Evolutionary conservation across 73 alveolate genomes (phyloP).

Genomic region (Tetrahymena elliotti): DNA sequence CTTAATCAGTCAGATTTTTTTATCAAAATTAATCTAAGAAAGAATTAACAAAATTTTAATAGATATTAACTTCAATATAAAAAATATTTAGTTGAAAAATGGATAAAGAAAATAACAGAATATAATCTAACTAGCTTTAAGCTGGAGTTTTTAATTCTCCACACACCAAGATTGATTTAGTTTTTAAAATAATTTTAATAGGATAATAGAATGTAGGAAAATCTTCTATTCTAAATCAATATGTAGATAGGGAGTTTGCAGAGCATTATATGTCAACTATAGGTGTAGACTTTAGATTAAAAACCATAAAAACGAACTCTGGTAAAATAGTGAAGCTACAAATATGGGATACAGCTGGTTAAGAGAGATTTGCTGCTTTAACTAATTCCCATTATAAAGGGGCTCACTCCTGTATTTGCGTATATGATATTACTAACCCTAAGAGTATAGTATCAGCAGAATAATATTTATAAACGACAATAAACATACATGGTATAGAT

Average conservation of each 20-base stretch:
- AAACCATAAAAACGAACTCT: neutral
- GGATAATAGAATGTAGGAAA: neutral
- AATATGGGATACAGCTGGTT: constrained; percentile 46
- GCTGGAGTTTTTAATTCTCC: neutral
- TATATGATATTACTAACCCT: constrained; percentile 20
- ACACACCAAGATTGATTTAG: neutral
- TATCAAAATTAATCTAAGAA: neutral
- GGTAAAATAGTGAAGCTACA: constrained; percentile 11
- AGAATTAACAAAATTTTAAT: neutral
- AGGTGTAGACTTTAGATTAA: neutral
- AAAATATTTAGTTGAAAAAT: neutral
- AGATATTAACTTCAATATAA: neutral
- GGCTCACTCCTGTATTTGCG: constrained; percentile 64
- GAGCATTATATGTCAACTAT: neutral
- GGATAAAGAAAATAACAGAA: neutral
- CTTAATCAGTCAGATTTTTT: neutral
- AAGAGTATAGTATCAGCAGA: neutral
- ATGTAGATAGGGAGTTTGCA: neutral
- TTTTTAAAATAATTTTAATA: neutral
- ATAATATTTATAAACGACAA: neutral
- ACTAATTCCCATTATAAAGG: constrained; percentile 77
- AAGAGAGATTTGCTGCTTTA: constrained; percentile 50
- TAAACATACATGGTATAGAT: neutral
- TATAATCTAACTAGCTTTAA: neutral
- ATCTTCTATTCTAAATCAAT: neutral